Percentiles rank a stretch among this genome's conserved stretches.
Evolutionary conservation across 805 yeast genomes (phyloP).

Genomic region (Yamadazyma nakazawae): DNA sequence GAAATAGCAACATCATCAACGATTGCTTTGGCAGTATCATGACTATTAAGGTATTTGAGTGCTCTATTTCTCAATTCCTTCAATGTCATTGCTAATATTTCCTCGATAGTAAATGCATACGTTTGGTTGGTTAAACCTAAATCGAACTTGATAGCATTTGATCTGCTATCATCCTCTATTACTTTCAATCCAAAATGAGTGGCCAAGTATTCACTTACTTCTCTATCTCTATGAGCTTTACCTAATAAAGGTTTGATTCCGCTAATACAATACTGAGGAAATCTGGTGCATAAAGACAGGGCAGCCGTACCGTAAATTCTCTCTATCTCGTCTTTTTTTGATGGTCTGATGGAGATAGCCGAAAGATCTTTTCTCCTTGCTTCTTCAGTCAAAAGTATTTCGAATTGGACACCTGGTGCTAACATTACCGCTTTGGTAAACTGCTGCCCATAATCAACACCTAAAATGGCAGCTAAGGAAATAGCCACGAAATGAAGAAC

Average conservation of each 20-base stretch:
- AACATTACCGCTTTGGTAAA: slow-evolving; percentile 82
- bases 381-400: slow-evolving; percentile 83
- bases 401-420: slow-evolving; percentile 88
- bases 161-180: slow-evolving; percentile 34
- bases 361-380: slow-evolving; percentile 86
- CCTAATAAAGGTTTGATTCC: slow-evolving; percentile 75
- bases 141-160: slow-evolving; percentile 55
- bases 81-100: slow-evolving; percentile 78
- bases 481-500: slow-evolving; percentile 15
- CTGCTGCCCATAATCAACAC: slow-evolving; percentile 87
- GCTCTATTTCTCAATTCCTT: slow-evolving; percentile 66
- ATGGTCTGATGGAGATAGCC: slow-evolving; percentile 63
- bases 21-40: slow-evolving; percentile 45
- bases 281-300: slow-evolving; percentile 62
- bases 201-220: slow-evolving; percentile 43
- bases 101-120: slow-evolving; percentile 56
- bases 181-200: slow-evolving; percentile 62
- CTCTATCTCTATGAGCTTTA: slow-evolving; percentile 44
- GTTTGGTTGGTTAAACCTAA: slow-evolving; percentile 34
- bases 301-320: slow-evolving; percentile 80
- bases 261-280: slow-evolving; percentile 66
- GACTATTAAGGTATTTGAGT: slow-evolving; percentile 51
- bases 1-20: slow-evolving; percentile 70
- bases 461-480: slow-evolving; percentile 64
- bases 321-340: slow-evolving; percentile 47